Evolutionary conservation across 2,329 filamentous ascomycete genomes (phyloP).

Genomic region (Dothistroma pini): DNA sequence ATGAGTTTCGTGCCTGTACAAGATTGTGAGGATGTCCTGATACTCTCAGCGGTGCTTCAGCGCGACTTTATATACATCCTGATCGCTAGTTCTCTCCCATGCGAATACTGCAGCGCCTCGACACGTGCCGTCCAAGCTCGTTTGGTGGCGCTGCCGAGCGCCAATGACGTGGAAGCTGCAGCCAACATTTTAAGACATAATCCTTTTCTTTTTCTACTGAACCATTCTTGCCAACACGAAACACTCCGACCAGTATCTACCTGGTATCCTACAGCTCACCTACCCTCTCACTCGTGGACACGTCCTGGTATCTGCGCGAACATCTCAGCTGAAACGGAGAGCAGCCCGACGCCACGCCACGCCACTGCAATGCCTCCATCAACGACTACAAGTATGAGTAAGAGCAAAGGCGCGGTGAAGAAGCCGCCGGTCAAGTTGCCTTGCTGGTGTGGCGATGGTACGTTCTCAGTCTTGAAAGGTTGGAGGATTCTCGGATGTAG

Average conservation of each 20-base stretch:
- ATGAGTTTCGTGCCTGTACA: neutral
- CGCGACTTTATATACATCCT: neutral
- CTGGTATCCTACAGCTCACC: neutral
- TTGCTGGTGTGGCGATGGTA: conserved; percentile 32
- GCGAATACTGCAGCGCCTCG: neutral
- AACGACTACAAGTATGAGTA: conserved; percentile 15
- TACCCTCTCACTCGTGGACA: neutral
- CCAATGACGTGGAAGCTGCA: neutral
- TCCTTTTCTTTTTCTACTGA: neutral
- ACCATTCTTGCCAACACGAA: neutral
- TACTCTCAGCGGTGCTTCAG: neutral
- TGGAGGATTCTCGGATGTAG: neutral
- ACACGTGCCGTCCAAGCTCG: neutral
- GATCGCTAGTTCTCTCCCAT: neutral
- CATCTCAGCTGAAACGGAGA: conserved; percentile 5
- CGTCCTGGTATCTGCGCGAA: conserved; percentile 1
- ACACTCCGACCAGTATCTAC: neutral
- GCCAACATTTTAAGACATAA: neutral
- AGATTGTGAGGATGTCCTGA: neutral
- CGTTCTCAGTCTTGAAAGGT: neutral
- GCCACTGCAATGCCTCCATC: conserved; percentile 28
- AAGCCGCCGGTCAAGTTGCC: conserved; percentile 26
- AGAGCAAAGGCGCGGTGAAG: conserved; percentile 1
- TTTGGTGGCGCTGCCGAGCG: neutral
- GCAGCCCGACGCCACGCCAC: neutral